Evolutionary conservation across 352 stramenopile genomes (phyloP).

Genomic region (Pythium inflatum): DNA sequence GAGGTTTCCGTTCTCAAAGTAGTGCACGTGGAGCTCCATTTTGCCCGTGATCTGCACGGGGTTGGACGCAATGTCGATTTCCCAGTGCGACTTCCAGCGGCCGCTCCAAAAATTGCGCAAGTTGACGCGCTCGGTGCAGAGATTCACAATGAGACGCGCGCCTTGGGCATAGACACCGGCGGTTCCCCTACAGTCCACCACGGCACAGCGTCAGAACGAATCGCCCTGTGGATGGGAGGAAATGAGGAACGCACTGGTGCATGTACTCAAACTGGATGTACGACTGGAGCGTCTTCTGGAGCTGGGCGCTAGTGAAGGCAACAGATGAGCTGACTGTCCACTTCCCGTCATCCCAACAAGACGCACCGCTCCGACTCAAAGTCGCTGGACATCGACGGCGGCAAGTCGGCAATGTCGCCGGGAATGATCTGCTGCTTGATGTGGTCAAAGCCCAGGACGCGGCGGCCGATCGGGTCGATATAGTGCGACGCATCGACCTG

Average conservation of each 20-base stretch:
- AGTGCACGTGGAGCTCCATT: conserved; percentile 91
- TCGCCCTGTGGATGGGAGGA: neutral
- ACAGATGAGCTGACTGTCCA: too few species aligned
- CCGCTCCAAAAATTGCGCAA: conserved; percentile 91
- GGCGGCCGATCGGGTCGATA: conserved; percentile 75
- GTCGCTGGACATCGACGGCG: conserved; percentile 38
- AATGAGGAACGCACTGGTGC: conserved; percentile 44
- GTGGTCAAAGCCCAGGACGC: conserved; percentile 87
- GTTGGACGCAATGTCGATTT: conserved; percentile 65
- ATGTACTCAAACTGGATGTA: conserved; percentile 89
- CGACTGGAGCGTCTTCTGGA: conserved; percentile 76
- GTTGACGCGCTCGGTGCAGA: conserved; percentile 88
- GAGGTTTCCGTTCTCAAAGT: conserved; percentile 97
- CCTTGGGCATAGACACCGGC: conserved; percentile 78
- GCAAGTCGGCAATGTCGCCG: conserved; percentile 57
- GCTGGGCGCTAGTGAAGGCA: conserved; percentile 31
- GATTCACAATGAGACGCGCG: conserved; percentile 67
- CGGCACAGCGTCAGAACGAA: neutral
- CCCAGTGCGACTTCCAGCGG: conserved; percentile 83
- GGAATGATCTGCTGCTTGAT: conserved; percentile 70
- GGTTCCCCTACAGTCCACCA: conserved; percentile 50
- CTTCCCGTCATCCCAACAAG: neutral
- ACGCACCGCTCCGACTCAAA: conserved; percentile 78
- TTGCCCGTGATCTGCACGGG: conserved; percentile 52
- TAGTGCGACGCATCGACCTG: conserved; percentile 87